Evolutionary conservation across 139 green algal species (phyloP).

Genomic region (Chlamydomonas incerta): DNA sequence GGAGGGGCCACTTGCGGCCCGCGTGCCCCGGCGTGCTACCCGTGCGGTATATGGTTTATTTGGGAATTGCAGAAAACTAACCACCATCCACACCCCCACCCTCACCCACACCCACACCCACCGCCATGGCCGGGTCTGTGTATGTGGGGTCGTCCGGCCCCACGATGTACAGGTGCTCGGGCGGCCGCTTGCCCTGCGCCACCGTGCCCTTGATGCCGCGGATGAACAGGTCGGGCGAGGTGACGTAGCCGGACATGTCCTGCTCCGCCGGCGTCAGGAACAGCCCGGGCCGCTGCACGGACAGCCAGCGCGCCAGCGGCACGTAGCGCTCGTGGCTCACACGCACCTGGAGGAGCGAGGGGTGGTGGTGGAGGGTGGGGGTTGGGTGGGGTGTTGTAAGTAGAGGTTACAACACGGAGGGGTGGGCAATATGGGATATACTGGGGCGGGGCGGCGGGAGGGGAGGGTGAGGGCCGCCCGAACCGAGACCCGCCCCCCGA

Average conservation of each 20-base stretch:
- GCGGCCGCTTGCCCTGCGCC: not conserved
- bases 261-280: not conserved
- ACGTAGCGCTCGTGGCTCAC: not conserved
- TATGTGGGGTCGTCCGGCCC: not conserved
- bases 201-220: not conserved
- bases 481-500: no score
- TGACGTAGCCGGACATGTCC: not conserved
- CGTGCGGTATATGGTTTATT: no score
- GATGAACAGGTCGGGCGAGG: not conserved
- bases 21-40: no score
- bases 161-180: not conserved
- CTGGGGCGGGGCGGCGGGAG: no score
- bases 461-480: no score
- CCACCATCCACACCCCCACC: no score
- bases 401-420: not conserved
- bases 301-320: not conserved
- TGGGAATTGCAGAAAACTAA: not conserved
- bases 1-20: no score
- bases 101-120: not conserved
- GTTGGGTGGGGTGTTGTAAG: no score
- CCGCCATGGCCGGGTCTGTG: not conserved
- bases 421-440: no score
- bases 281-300: not conserved
- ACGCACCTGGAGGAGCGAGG: not conserved
- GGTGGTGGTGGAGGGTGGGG: not conserved